These are phyloP conservation scores for Pythium pyrilobum DNA, from an alignment of 352 stramenopile species.

Conservation along the genomic window DNA sequence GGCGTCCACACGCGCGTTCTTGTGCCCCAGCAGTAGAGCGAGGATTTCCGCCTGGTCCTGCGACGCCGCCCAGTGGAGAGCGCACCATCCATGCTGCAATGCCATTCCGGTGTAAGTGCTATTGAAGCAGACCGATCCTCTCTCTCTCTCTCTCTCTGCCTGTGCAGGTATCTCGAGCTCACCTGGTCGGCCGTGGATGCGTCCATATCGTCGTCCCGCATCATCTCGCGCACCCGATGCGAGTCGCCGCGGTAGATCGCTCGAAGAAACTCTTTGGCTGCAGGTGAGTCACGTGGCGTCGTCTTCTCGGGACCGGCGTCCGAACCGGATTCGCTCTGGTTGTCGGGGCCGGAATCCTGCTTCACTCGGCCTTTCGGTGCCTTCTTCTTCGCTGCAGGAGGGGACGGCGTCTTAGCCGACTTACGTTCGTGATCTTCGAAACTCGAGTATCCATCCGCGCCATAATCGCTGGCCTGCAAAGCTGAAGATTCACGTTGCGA, in stretches of 20 bases:
- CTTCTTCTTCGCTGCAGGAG: not conserved
- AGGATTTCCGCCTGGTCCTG: conserved; percentile 56
- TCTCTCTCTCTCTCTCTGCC: too few species aligned
- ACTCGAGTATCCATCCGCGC: conserved; percentile 53
- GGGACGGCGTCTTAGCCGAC: conserved; percentile 1
- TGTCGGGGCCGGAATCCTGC: too few species aligned
- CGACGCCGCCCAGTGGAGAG: conserved; percentile 70
- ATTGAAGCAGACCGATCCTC: not conserved
- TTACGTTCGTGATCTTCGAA: conserved; percentile 45
- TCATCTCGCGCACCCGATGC: conserved; percentile 44
- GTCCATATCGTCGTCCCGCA: conserved; percentile 39
- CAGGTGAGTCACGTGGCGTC: conserved; percentile 37
- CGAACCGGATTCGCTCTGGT: conserved; percentile 17
- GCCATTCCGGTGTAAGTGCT: not conserved
- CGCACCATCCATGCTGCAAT: conserved; percentile 70
- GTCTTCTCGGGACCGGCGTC: conserved; percentile 27
- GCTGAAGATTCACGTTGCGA: too few species aligned
- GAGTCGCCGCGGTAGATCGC: conserved; percentile 59
- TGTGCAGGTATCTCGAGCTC: too few species aligned
- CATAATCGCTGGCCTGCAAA: too few species aligned
- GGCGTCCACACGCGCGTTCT: conserved; percentile 37
- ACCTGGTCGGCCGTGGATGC: conserved; percentile 59
- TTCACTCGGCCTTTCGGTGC: conserved; percentile 4
- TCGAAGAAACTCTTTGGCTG: conserved; percentile 57
- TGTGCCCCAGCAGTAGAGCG: conserved; percentile 30